Evolutionary conservation across 2,329 filamentous ascomycete species (phyloP).

Genomic region (Fusarium sp.): DNA sequence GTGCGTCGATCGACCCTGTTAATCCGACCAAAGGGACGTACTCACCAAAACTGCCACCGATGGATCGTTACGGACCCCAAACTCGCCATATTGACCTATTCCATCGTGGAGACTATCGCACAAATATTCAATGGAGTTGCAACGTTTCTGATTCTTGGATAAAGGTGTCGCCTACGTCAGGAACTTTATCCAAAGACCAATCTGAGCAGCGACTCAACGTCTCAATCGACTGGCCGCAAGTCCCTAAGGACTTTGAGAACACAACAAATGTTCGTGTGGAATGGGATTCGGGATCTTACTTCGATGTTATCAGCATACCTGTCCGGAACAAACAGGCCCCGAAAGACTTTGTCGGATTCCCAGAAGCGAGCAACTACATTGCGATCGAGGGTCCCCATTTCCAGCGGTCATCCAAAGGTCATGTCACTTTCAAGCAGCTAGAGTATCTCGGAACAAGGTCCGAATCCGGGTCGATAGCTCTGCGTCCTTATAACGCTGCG

Average conservation of each 20-base stretch:
- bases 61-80: neutral
- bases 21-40: neutral
- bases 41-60: neutral
- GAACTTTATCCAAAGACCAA: neutral
- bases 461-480: neutral
- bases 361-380: conserved; percentile 33
- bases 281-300: neutral
- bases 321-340: neutral
- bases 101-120: neutral
- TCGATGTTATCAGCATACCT: neutral
- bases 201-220: neutral
- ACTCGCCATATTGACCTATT: neutral
- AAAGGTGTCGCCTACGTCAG: neutral
- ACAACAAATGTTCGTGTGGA: neutral
- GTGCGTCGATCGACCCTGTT: neutral
- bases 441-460: neutral
- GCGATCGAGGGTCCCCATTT: conserved; percentile 41
- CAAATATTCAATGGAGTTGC: neutral
- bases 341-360: conserved; percentile 36
- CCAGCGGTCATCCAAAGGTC: conserved; percentile 16
- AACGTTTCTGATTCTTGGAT: neutral
- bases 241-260: neutral
- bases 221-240: neutral
- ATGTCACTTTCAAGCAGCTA: neutral
- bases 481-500: neutral